Base-by-base conservation (phyloP, 2,329 filamentous ascomycete genomes). In the Aspergillus piperis region DNA sequence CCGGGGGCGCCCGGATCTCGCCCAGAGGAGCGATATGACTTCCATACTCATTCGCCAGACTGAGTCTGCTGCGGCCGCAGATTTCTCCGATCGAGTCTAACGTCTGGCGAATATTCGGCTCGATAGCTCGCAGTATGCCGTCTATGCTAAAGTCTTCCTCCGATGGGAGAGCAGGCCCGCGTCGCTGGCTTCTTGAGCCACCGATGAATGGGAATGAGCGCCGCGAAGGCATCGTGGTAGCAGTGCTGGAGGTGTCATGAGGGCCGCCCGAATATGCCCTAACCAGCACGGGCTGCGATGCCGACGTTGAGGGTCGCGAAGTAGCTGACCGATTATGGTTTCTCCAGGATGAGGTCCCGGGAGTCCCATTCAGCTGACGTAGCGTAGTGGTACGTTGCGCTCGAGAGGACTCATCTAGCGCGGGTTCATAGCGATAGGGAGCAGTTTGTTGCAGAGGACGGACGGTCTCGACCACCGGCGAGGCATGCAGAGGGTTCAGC, bases 81-180 rank as follows among this genome's bases (percentile, higher is more conserved):
- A 88, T 87, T 66, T 87, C 84, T 23, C 85, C 84, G 65, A 88
- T 88, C 15, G 84, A 83, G 67, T 87, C 83, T 56, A 88, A 79
- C 8, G 85, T 85, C 13, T 75, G 75, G 62, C 82, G 77, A 50
- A 88, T 84, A 65, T 87, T 84, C 11, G 83, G 81, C 58, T 86
- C 83, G 58, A 86, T 83, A 27, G 84, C 82, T 23, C 79, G 78
- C 13, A 86, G 74, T 60, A 86, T 85, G 27, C 80, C 79, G 30
- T 81, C 82, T 64, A 86, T 85, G 53, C 81, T 82, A 68, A 85
- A 86, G 57, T 83, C 82, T 21, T 83, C 77, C 17, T 80, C 74
- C 3, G 81, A 75, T 8, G 84, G 83, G 8, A 81, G 66, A 42
- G 72, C 68, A 2, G 73, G 68, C 10, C 67, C 67, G n/a, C 68